Evolutionary conservation across 2,329 filamentous ascomycete species (phyloP).

Genomic region (Amylocarpus encephaloides): DNA sequence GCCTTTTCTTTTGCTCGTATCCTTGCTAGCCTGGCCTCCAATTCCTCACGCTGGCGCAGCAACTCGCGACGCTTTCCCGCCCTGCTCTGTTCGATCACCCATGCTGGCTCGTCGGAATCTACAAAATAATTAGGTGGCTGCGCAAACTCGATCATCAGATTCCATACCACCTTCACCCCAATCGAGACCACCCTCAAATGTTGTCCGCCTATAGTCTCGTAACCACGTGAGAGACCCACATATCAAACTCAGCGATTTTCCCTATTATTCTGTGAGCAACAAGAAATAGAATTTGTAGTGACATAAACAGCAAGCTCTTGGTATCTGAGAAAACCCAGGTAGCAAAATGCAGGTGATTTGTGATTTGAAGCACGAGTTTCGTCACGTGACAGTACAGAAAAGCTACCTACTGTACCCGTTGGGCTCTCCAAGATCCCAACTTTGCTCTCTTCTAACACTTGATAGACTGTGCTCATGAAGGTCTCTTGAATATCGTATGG

Average conservation of each 20-base stretch:
- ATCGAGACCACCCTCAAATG: constrained; percentile 29
- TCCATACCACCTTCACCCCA: constrained; percentile 19
- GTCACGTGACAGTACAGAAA: background rate
- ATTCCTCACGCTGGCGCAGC: constrained; percentile 48
- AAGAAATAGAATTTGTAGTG: no score
- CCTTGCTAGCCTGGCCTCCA: constrained; percentile 52
- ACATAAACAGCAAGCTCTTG: background rate
- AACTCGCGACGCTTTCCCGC: constrained; percentile 49
- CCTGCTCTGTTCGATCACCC: constrained; percentile 59
- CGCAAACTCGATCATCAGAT: background rate
- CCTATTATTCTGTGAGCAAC: constrained; percentile 32
- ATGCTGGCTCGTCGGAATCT: constrained; percentile 58
- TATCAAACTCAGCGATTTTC: constrained; percentile 68
- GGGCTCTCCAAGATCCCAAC: constrained; percentile 69
- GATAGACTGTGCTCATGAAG: constrained; percentile 65
- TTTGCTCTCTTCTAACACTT: constrained; percentile 58
- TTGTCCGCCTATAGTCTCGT: constrained; percentile 53
- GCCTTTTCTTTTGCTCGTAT: constrained; percentile 52
- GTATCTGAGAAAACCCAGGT: background rate
- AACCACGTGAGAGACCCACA: constrained; percentile 68
- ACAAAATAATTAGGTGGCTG: constrained; percentile 6
- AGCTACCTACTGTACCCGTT: constrained; percentile 47
- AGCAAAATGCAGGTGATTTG: background rate
- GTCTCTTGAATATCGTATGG: constrained; percentile 65
- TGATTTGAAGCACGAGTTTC: background rate